Base-by-base conservation (phyloP, 176 grass and related monocot species). In the Saccharum officinarum region DNA sequence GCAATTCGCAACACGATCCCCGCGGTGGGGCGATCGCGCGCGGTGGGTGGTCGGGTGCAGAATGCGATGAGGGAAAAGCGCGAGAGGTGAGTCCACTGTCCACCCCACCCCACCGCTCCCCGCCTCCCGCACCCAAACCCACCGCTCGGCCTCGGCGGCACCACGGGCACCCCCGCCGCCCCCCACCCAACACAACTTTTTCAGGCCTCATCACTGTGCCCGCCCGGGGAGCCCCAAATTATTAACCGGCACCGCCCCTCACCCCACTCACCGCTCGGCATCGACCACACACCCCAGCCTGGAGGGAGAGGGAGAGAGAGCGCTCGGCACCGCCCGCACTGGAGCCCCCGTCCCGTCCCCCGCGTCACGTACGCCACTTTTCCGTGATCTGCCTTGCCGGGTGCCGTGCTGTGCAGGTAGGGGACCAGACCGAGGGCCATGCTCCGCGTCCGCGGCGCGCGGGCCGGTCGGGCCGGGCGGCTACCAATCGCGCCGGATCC, bases 1-100 rank as follows among this genome's bases (percentile, higher is more conserved):
- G 5, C 63, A 45, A 45, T 12, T 13, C 44, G 44, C 44, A 4
- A 31, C 14, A 67, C 64, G 2, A 11, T n/a, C 64, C 65, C 14
- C 74, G 39, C 64, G 57, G 33, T 37, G 25, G 61, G 87, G 61
- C 64, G 59, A 62, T 57, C 31, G 22, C 57, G 20, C 57, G 76
- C 61, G 71, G 50, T 77, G 12, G 86, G 45, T 90, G 78, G 83
- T 72, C 77, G 50, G 88, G 84, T n/a, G 41, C 78, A 7, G 42
- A 34, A 67, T n/a, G 30, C 36, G 18, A 37, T 13, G 45, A 63
- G 20, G 20, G 22, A 41, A 22, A 18, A 8, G 7, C 18, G 52
- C 52, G 38, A 22, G 17, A 18, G 17, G 17, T 23, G 82, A 73
- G 14, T 8, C 47, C 64, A 14, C 7, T 36, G 34, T 36, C 34